Conservation (phyloP, 352 stramenopile species). For the Globisporangium sylvaticum region DNA sequence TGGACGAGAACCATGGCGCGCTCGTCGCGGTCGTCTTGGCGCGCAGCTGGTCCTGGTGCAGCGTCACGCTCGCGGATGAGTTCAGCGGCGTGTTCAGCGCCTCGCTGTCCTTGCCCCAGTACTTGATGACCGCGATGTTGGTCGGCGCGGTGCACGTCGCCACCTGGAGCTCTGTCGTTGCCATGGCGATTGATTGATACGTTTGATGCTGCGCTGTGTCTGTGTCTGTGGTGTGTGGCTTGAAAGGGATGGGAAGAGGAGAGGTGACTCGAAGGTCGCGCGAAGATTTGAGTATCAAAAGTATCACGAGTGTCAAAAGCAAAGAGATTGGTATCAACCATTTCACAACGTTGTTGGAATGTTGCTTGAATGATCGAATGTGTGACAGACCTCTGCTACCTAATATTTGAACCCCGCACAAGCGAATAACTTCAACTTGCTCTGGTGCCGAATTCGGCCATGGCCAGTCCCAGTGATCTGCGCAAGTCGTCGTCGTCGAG, state of each 20-base stretch:
- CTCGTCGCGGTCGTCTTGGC: constrained; percentile 93
- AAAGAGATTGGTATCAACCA: neutral
- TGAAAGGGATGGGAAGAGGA: neutral
- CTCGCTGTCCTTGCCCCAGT: constrained; percentile 96
- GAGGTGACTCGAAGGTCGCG: neutral
- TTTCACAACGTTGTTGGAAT: neutral
- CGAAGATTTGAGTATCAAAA: neutral
- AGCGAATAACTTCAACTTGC: too few species aligned
- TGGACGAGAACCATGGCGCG: constrained; percentile 62
- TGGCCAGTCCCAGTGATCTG: too few species aligned
- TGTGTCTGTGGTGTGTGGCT: neutral
- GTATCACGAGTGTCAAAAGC: neutral
- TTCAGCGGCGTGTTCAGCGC: constrained; percentile 97
- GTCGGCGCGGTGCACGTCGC: constrained; percentile 91
- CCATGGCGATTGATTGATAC: neutral
- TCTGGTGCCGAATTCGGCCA: too few species aligned
- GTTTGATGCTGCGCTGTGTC: neutral
- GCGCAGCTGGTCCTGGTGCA: constrained; percentile 92
- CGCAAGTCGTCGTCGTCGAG: too few species aligned
- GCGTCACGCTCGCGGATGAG: constrained; percentile 94
- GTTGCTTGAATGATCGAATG: neutral
- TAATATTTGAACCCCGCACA: too few species aligned
- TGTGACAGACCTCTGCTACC: neutral
- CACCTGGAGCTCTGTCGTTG: constrained; percentile 28
- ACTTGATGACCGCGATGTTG: constrained; percentile 99